Conservation (phyloP, 768 basidiomycete genomes). For the Phanerodontia chrysosporium region DNA sequence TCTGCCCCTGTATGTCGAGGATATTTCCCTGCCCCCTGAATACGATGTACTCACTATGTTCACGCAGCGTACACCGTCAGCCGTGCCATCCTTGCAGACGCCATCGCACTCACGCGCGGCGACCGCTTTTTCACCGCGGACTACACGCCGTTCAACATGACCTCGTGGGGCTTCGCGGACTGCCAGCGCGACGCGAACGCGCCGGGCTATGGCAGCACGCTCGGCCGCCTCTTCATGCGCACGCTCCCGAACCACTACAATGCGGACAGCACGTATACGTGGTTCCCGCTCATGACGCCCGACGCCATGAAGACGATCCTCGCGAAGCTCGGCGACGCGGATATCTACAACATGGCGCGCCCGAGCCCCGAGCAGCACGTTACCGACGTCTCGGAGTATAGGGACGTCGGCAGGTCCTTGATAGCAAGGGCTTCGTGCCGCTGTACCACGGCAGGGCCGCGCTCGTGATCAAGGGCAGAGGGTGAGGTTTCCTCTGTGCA, state of each 20-base stretch:
- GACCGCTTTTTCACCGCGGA: conserved; percentile 82
- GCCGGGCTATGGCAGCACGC: conserved; percentile 72
- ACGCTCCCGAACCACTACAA: conserved; percentile 67
- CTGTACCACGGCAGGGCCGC: conserved; percentile 48
- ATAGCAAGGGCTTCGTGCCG: conserved; percentile 41
- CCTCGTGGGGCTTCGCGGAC: conserved; percentile 82
- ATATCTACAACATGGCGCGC: conserved; percentile 52
- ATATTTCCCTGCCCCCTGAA: neutral
- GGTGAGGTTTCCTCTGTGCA: conserved; percentile 36
- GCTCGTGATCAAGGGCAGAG: conserved; percentile 53
- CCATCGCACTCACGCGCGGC: conserved; percentile 81
- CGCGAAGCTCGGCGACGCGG: conserved; percentile 46
- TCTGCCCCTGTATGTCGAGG: conserved; percentile 65
- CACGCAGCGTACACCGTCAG: conserved; percentile 73
- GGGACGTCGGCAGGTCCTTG: conserved; percentile 50
- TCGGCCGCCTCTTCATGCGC: conserved; percentile 72
- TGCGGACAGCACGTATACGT: conserved; percentile 70
- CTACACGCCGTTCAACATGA: conserved; percentile 76
- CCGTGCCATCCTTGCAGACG: conserved; percentile 82
- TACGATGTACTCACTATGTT: neutral
- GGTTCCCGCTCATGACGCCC: conserved; percentile 88
- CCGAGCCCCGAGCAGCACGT: conserved; percentile 33
- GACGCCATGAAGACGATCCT: conserved; percentile 59
- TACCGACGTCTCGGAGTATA: conserved; percentile 41
- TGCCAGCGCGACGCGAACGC: conserved; percentile 70